These are phyloP conservation scores for Pichia sp. DNA, from an alignment of 1,139 yeast species.

Conservation along the genomic window DNA sequence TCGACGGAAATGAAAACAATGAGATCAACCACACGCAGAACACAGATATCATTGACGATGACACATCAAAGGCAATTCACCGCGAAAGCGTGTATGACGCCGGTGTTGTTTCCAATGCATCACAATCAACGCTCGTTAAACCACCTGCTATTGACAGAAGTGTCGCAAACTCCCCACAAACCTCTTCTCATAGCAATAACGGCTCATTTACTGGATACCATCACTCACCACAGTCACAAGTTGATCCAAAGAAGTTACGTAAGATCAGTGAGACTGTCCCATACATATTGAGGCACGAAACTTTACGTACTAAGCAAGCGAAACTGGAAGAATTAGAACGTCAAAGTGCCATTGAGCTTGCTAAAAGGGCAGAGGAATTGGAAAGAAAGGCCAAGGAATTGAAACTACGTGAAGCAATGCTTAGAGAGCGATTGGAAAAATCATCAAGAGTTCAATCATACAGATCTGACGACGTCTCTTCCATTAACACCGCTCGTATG, in stretches of 20 bases:
- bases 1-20: constrained; percentile 14
- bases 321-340: constrained; percentile 73
- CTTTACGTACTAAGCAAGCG: constrained; percentile 66
- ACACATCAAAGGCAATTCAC: constrained; percentile 2
- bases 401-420: constrained; percentile 54
- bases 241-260: constrained; percentile 60
- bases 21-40: neutral
- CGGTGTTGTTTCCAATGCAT: constrained; percentile 31
- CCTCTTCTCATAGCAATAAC: constrained; percentile 8
- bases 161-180: constrained; percentile 27
- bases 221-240: constrained; percentile 27
- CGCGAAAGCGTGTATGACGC: constrained; percentile 25
- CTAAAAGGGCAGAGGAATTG: constrained; percentile 64
- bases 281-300: constrained; percentile 68
- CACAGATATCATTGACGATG: constrained; percentile 3
- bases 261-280: constrained; percentile 79
- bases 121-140: constrained; percentile 47
- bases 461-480: neutral
- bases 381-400: constrained; percentile 71
- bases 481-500: too few species aligned
- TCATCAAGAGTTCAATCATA: neutral
- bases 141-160: constrained; percentile 28
- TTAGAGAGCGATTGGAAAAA: constrained; percentile 33
- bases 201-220: constrained; percentile 10
- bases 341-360: constrained; percentile 66